These are phyloP conservation scores for Papilionanthe hybrid DNA, from an alignment of 116 monocot species.

Conservation along the genomic window DNA sequence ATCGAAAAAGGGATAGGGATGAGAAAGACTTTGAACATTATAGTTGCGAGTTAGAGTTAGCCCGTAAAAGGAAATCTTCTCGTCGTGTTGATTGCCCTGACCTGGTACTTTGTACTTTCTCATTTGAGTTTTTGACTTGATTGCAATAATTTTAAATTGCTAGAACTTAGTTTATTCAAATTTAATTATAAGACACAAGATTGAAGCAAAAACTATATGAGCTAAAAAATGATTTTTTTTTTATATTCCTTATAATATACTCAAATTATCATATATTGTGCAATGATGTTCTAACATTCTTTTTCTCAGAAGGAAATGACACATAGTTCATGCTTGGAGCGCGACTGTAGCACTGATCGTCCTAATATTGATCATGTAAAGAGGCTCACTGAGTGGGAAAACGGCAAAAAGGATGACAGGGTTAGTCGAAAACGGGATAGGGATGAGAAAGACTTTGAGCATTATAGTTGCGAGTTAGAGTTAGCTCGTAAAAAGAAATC, in stretches of 20 bases:
- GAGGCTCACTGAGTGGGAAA: conserved; percentile 62
- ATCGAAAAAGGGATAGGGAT: conserved; percentile 48
- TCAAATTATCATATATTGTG: background rate
- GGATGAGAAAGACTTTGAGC: conserved; percentile 68
- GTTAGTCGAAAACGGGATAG: conserved; percentile 51
- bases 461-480: conserved; percentile 55
- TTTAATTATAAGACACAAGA: background rate
- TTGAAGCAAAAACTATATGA: background rate
- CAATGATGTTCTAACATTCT: background rate
- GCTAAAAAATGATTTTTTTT: background rate
- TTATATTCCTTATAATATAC: background rate
- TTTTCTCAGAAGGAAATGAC: conserved; percentile 51
- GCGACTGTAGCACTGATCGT: conserved; percentile 69
- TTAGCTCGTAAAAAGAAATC: conserved; percentile 41
- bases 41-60: conserved; percentile 43
- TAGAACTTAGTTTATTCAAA: background rate
- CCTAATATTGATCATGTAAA: conserved; percentile 75
- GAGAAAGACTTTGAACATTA: conserved; percentile 77
- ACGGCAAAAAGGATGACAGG: conserved; percentile 61
- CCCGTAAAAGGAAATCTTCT: conserved; percentile 46
- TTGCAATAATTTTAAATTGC: background rate
- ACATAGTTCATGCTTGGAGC: conserved; percentile 43
- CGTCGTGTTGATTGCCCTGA: conserved; percentile 68
- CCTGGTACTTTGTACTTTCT: background rate
- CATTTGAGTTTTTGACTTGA: background rate